Evolutionary conservation across 2,329 filamentous ascomycete species (phyloP), one percentile per base, ranked within the genome.

Genomic region (Pestalotiopsis sp.): DNA sequence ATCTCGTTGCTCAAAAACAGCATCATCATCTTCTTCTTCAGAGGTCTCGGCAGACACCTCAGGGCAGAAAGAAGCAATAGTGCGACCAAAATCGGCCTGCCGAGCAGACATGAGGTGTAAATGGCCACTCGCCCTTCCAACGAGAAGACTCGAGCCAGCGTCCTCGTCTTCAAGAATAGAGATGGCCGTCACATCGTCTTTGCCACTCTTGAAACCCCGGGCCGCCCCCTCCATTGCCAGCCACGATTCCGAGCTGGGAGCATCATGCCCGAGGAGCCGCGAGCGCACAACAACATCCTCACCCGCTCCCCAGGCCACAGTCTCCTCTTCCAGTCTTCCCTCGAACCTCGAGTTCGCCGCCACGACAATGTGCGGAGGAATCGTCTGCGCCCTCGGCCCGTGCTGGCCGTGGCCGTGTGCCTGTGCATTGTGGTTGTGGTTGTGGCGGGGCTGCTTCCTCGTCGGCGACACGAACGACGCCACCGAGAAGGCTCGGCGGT

Each of bases 221-320:
- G 77, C 70, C 13, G 76, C 73, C 1, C 86, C 87, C 52, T 77
- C 72, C 1, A 82, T 69, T 11, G 75, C 75, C 6, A 78, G 73
- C 84, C 84, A 86, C 20, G 65, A 69, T n/a, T 75, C 73, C 1
- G 70, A 63, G 49, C 65, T 38, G 31, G 68, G 52, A 2, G 56
- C 66, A 4, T 61, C 71, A 3, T 70, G 75, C 5, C 72, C 71
- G 12, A 73, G 76, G 14, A 78, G 74, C 23, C 82, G 81, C 31
- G 80, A 76, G 25, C 84, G 78, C 2, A 83, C 81, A 4, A 86
- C 76, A 36, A 89, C 73, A 31, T 87, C 81, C 75, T 88, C 85
- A 0, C 87, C 86, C 0, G 82, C 84, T 0, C 86, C 86, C 77
- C 83, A 86, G 1, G 84, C 82, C 0, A 87, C 77, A 13, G 86